Percentiles rank a stretch among this genome's conserved stretches.
These are phyloP conservation scores for Peronosclerospora sorghi DNA, from an alignment of 352 stramenopile genomes.

Conservation along the genomic window DNA sequence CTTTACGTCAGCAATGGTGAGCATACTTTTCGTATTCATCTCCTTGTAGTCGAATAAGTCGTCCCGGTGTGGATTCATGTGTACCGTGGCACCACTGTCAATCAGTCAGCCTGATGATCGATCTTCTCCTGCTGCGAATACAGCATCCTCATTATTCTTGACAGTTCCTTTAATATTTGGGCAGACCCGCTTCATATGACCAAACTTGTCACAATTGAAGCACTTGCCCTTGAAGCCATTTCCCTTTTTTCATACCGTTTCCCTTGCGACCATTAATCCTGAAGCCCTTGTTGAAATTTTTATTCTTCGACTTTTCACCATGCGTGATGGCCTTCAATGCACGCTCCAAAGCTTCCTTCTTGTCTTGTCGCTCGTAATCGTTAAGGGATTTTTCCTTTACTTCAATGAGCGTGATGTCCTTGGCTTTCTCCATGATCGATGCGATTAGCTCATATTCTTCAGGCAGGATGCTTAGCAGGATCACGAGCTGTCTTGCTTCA, in stretches of 20 bases:
- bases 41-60: slow-evolving; percentile 2
- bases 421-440: not conserved
- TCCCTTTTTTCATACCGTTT: not conserved
- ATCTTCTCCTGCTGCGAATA: not conserved
- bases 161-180: not conserved
- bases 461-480: not conserved
- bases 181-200: not conserved
- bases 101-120: slow-evolving; percentile 3
- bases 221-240: not conserved
- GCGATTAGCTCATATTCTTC: not conserved
- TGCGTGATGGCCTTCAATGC: not conserved
- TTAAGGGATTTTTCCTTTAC: not conserved
- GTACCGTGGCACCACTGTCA: slow-evolving; percentile 10
- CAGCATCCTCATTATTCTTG: not conserved
- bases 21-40: too few species aligned
- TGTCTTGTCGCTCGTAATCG: not conserved
- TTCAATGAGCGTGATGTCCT: not conserved
- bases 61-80: slow-evolving; percentile 3
- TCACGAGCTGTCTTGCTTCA: not conserved
- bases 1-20: slow-evolving; percentile 9
- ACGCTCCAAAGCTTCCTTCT: not conserved
- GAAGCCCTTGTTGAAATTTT: too few species aligned
- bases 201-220: not conserved
- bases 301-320: not conserved
- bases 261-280: not conserved